phyloP scores from a whole-genome alignment of 2,329 filamentous ascomycete genomes.

The Fonsecaea multimorphosa region DNA sequence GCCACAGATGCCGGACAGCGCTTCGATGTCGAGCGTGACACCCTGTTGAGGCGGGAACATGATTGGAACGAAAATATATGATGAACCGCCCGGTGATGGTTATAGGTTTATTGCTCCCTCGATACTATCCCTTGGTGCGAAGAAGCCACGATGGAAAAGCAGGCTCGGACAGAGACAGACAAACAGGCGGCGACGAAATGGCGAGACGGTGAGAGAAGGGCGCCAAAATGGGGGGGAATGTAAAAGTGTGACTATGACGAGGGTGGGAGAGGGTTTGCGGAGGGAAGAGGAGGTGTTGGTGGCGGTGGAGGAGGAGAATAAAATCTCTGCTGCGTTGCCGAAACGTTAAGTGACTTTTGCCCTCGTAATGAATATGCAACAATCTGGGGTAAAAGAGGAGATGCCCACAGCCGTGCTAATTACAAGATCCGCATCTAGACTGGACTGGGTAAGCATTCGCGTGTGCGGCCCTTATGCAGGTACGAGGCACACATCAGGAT shows the following conservation, averaged over 20 bases:
- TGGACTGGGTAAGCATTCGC: constrained; percentile 11
- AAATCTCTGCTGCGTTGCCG: constrained; percentile 14
- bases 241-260: neutral
- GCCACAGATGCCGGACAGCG: constrained; percentile 89
- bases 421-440: constrained; percentile 9
- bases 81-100: neutral
- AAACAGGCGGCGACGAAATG: neutral
- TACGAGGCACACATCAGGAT: no score
- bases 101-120: neutral
- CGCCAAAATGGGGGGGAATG: neutral
- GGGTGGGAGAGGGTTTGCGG: neutral
- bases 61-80: neutral
- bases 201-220: neutral
- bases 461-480: constrained; percentile 22
- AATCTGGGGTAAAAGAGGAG: constrained; percentile 8
- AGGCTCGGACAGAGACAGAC: neutral
- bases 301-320: neutral
- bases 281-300: neutral
- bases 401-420: no score
- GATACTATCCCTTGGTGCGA: neutral
- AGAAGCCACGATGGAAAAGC: neutral
- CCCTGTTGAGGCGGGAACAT: constrained; percentile 49
- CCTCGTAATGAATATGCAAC: no score
- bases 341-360: neutral
- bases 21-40: constrained; percentile 79